Base-by-base conservation (phyloP, 2,329 filamentous ascomycete species). In the Plenodomus biglobosus region DNA sequence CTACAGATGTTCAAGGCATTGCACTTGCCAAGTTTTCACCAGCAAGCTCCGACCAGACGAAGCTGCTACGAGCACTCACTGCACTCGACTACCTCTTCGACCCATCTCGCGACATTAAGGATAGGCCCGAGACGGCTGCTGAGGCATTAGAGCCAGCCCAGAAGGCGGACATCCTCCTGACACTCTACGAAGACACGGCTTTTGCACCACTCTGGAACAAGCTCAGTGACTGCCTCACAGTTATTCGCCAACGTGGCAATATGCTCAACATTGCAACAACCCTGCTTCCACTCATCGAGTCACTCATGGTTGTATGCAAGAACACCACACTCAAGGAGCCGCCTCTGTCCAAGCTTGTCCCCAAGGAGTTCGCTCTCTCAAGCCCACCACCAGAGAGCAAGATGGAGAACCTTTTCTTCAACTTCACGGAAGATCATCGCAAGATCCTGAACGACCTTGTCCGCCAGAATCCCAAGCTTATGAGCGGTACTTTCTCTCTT, bases 261-360 rank as follows among this genome's bases (percentile, higher is more conserved):
- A 94, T 97, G 86, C 84, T 97, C 66, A 96, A 95, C 64, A 92
- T 99, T 47, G 95, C 94, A 22, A 97, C 92, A 0, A 97, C 97
- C 55, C 80, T 99, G 20, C 78, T 97, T 30, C 94, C 94, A 22
- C 78, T 99, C 22, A 96, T 99, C 52, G 94, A 99, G 73, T 90
- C 92, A 5, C 79, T 99, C 53, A 99, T 99, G 94, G 94, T 99
- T 44, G 92, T 99, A 21, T 99, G 95, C 81, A 99, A 97, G 78
- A 97, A 97, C 72, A 96, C 91, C 8, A 88, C 90, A 1, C 78
- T 91, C 44, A 86, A 85, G 65, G 88, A 94, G 52, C 76, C 84
- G 20, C 73, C 80, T 1, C 59, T 80, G 4, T 59, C 67, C 19
- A 72, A 71, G 46, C 60, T 68, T 21, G 48, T 66, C 16, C 58